Evolutionary conservation across 148 eudicot genomes (phyloP), one percentile per base, ranked within the genome.

Genomic region (Fagopyrum homotropicum): DNA sequence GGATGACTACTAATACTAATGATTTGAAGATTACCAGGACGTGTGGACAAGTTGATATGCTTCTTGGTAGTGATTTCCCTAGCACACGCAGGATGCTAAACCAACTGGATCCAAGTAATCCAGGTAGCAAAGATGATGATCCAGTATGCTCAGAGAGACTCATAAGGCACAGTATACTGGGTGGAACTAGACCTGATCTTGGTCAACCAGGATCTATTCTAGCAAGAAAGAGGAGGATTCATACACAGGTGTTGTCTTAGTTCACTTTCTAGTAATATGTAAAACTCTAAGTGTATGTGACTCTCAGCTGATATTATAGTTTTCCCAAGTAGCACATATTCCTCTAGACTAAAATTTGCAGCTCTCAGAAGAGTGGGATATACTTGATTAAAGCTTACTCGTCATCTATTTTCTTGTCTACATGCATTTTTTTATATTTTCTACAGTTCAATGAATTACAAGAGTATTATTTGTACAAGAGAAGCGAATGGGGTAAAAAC

Each of bases 401-500:
- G 12, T 66, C 46, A 66, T 66, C n/a, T 40, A 3, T 40, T 35
- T 40, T 66, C 46, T 66, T 66, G 46, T 66, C 17, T 66, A 66
- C 70, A 66, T 40, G 71, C 19, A 15, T 66, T 66, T 66, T 43
- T 14, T 11, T 15, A 17, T 66, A 17, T 66, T 40, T 66, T 35
- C 52, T 51, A 66, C 87, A 91, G 98, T 91, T 93, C 75, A 85
- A 82, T 85, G 95, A 93, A 75, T 85, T 93, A 76, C 97, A 89
- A 87, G 91, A 91, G 68, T 91, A 89, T 76, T 93, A 91, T 83
- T 77, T 93, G 82, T 89, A 86, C 87, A 91, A 87, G 80, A 85
- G 93, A 57, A 85, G 40, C 90, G 45, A 80, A 85, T 45, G 75
- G 87, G 86, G 88, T 81, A 19, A 84, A 75, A 64, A 59, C 79